Conservation (phyloP, 2,329 filamentous ascomycete species). For the Fusarium equiseti region DNA sequence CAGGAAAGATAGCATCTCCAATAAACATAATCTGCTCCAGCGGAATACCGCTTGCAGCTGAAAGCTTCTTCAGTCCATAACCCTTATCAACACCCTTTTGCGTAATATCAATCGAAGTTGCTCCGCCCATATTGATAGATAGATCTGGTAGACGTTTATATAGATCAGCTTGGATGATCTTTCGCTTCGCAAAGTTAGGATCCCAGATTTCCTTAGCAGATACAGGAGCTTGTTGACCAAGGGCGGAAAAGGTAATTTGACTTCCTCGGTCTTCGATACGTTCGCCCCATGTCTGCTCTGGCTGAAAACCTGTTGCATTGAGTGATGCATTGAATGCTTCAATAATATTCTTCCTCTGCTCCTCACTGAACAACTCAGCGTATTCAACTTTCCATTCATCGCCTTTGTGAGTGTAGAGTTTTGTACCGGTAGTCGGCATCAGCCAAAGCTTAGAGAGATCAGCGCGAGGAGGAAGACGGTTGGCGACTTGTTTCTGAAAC, state of each 20-base stretch:
- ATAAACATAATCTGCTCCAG: constrained; percentile 26
- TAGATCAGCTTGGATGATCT: constrained; percentile 16
- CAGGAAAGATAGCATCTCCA: constrained; percentile 22
- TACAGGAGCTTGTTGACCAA: constrained; percentile 13
- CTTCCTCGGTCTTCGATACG: constrained; percentile 22
- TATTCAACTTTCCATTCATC: constrained; percentile 21
- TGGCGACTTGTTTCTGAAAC: constrained; percentile 25
- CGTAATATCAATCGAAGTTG: constrained; percentile 24
- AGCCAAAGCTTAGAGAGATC: constrained; percentile 21
- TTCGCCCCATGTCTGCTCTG: constrained; percentile 25
- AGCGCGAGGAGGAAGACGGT: constrained; percentile 12
- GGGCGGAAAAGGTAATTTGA: constrained; percentile 21
- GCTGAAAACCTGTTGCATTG: constrained; percentile 14
- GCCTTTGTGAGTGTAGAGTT: constrained; percentile 20
- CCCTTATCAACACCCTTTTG: constrained; percentile 26
- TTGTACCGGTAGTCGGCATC: constrained; percentile 22
- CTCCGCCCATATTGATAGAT: constrained; percentile 24
- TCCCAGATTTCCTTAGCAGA: constrained; percentile 23
- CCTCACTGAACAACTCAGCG: constrained; percentile 15
- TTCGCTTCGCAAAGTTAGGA: constrained; percentile 22
- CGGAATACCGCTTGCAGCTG: constrained; percentile 4
- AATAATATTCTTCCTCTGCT: constrained; percentile 23
- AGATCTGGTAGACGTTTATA: constrained; percentile 20
- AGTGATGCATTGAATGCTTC: constrained; percentile 21
- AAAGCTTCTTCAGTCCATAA: constrained; percentile 23